phyloP scores from a whole-genome alignment of 1,139 yeast genomes.

The Suhomyces kunorum region DNA sequence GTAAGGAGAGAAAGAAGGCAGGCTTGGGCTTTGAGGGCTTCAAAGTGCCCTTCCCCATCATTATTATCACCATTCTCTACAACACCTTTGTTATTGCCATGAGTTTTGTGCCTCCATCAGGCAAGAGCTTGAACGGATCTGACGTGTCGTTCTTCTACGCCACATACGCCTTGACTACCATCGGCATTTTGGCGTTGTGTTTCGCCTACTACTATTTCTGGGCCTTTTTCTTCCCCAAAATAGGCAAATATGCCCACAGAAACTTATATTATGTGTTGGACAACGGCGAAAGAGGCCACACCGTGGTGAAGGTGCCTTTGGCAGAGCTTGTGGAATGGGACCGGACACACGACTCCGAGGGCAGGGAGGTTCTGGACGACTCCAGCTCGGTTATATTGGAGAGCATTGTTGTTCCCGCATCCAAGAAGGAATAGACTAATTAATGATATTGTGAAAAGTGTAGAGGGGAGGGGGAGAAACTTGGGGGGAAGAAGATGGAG shows the following conservation, averaged over 20 bases:
- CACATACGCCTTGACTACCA: slow-evolving; percentile 30
- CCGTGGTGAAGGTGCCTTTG: slow-evolving; percentile 35
- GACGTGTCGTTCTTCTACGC: slow-evolving; percentile 38
- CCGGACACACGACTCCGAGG: slow-evolving; percentile 23
- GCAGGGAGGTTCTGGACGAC: slow-evolving; percentile 13
- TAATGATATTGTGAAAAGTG: background rate
- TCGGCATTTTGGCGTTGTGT: slow-evolving; percentile 34
- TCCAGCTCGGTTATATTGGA: slow-evolving; percentile 11
- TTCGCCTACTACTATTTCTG: slow-evolving; percentile 36
- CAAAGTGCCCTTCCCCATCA: slow-evolving; percentile 33
- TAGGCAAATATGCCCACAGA: slow-evolving; percentile 37
- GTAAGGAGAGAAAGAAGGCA: slow-evolving; percentile 34
- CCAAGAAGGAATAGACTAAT: slow-evolving; percentile 5
- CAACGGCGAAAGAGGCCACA: slow-evolving; percentile 44
- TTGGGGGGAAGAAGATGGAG: background rate
- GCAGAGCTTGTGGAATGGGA: slow-evolving; percentile 38
- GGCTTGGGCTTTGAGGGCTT: slow-evolving; percentile 38
- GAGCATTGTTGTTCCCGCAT: background rate
- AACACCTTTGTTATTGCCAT: slow-evolving; percentile 38
- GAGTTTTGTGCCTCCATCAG: slow-evolving; percentile 42
- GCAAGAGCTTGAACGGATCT: slow-evolving; percentile 34
- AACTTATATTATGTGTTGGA: slow-evolving; percentile 29
- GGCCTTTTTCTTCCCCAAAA: slow-evolving; percentile 38
- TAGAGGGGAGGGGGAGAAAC: background rate
- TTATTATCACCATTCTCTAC: slow-evolving; percentile 32